Percentiles rank a stretch among this genome's conserved stretches.
Conservation (phyloP, 441 rosid species). For the Erodium chrysanthum region DNA sequence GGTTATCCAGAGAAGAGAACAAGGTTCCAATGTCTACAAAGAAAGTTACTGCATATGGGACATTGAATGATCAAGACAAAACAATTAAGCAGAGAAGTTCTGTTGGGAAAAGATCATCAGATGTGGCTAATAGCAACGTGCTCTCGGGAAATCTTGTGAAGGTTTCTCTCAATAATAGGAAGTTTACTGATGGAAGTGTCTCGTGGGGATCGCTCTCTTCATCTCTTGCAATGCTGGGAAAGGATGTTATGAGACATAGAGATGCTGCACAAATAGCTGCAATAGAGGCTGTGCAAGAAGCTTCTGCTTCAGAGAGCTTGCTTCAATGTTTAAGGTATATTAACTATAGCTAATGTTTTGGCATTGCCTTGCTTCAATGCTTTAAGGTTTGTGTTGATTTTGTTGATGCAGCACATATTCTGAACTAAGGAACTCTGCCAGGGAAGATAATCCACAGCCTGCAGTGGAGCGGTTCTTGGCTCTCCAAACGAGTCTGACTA, state of each 20-base stretch:
- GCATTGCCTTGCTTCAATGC: not conserved
- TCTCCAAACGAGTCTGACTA: slow-evolving; percentile 52
- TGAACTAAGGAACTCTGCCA: slow-evolving; percentile 56
- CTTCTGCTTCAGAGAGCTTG: slow-evolving; percentile 81
- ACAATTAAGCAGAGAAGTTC: slow-evolving; percentile 32
- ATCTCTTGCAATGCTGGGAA: slow-evolving; percentile 77
- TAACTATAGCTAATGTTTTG: no score
- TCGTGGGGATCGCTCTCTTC: slow-evolving; percentile 75
- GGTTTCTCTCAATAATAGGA: slow-evolving; percentile 49
- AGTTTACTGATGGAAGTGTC: slow-evolving; percentile 54
- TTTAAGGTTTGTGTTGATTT: slow-evolving; percentile 1
- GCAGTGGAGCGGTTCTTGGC: slow-evolving; percentile 78
- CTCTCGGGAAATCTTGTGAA: slow-evolving; percentile 62
- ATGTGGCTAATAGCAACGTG: slow-evolving; percentile 37
- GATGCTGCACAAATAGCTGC: slow-evolving; percentile 89
- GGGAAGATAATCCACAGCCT: slow-evolving; percentile 79
- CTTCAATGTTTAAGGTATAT: slow-evolving; percentile 74
- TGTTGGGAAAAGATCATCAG: slow-evolving; percentile 39
- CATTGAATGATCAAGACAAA: slow-evolving; percentile 42
- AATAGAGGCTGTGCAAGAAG: slow-evolving; percentile 85
- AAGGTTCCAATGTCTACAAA: slow-evolving; percentile 35
- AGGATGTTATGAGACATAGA: slow-evolving; percentile 82
- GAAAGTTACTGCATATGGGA: slow-evolving; percentile 41
- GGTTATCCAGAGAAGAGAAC: slow-evolving; percentile 47
- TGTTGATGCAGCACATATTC: slow-evolving; percentile 55